A percentile compares a stretch with the other conserved stretches of the same genome.
phyloP scores from a whole-genome alignment of 129 eudicot species.

The Centrapalus pauciflorus region DNA sequence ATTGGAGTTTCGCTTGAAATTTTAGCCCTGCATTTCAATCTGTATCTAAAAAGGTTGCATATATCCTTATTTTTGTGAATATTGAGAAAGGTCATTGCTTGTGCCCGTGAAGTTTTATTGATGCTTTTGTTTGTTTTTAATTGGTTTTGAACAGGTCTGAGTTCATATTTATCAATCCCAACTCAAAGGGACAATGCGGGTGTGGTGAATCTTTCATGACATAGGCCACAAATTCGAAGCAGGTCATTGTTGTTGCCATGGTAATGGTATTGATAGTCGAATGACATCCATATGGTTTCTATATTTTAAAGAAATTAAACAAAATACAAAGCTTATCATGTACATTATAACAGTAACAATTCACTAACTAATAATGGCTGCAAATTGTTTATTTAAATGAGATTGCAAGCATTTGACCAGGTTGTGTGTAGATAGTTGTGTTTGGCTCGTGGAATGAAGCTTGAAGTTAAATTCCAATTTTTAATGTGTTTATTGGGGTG shows the following conservation, averaged over 20 bases:
- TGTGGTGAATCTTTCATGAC: conserved; percentile 78
- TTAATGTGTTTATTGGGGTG: too few relatives aligned
- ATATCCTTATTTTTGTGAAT: background rate
- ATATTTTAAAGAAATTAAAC: conserved; percentile 3
- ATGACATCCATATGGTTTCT: background rate
- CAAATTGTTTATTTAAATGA: too few relatives aligned
- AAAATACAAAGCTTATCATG: background rate
- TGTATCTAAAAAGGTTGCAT: background rate
- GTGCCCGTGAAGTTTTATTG: too few relatives aligned
- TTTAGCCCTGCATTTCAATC: background rate
- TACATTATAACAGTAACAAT: background rate
- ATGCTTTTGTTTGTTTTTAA: background rate
- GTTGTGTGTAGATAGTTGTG: too few relatives aligned
- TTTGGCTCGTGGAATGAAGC: too few relatives aligned
- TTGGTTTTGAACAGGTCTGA: conserved; percentile 39
- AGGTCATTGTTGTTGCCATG: too few relatives aligned
- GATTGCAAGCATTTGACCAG: too few relatives aligned
- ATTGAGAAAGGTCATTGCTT: too few relatives aligned
- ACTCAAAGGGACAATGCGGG: conserved; percentile 62
- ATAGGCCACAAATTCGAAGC: background rate
- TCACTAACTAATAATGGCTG: background rate
- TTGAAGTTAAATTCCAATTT: too few relatives aligned
- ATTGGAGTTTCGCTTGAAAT: background rate
- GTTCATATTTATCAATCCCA: conserved; percentile 60
- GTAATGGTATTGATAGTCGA: background rate